phyloP scores from a whole-genome alignment of 2,329 filamentous ascomycete species.

The Calonectria leucothoes region DNA sequence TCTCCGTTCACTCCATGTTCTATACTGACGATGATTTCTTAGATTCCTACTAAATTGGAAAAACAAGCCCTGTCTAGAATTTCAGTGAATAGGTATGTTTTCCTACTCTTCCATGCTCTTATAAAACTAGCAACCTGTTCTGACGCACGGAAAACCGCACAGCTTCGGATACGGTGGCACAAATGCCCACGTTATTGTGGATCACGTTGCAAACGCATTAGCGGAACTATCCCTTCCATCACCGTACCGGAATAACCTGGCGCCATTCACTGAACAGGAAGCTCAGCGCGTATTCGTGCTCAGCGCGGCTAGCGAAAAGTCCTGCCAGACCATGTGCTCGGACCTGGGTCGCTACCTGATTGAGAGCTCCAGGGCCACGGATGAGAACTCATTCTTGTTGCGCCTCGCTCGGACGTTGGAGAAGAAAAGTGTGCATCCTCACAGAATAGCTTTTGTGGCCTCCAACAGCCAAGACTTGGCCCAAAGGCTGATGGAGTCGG shows the following conservation, averaged over 20 bases:
- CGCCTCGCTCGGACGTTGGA: background rate
- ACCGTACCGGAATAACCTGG: background rate
- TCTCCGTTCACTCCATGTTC: background rate
- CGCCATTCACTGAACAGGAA: background rate
- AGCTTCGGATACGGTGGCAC: background rate
- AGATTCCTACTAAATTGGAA: background rate
- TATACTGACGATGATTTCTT: background rate
- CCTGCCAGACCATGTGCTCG: background rate
- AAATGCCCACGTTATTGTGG: background rate
- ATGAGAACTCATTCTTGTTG: background rate
- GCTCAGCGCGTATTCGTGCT: background rate
- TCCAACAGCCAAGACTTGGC: background rate
- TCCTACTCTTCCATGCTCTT: background rate
- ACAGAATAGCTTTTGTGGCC: background rate
- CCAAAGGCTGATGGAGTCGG: background rate
- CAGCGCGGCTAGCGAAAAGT: background rate
- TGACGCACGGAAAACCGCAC: no score
- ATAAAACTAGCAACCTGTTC: no score
- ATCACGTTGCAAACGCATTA: background rate
- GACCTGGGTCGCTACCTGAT: background rate
- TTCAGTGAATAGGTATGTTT: background rate
- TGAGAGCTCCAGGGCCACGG: background rate
- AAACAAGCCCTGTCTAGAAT: background rate
- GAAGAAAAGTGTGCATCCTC: background rate
- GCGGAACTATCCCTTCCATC: background rate